Evolutionary conservation across 345 rosid genomes (phyloP).

Genomic region (Arabidopsis suecica): DNA sequence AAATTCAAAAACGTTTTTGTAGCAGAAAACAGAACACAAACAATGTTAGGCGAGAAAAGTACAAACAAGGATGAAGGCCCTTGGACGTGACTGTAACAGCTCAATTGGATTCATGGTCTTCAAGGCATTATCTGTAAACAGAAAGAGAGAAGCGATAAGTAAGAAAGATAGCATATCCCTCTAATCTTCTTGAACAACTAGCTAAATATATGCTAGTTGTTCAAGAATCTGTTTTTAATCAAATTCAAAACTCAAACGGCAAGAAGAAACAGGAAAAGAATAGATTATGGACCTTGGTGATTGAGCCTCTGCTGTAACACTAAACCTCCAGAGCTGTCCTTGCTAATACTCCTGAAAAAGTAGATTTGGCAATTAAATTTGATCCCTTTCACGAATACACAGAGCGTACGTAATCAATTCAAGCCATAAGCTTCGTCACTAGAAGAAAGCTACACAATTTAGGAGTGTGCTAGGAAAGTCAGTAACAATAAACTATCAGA

Average conservation of each 20-base stretch:
- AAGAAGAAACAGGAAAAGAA: not conserved
- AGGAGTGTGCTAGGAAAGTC: slow-evolving; percentile 7
- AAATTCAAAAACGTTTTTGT: not conserved
- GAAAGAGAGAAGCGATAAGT: slow-evolving; percentile 24
- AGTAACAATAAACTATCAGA: slow-evolving; percentile 1
- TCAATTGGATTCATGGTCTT: slow-evolving; percentile 52
- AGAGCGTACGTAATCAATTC: not conserved
- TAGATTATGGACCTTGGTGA: slow-evolving; percentile 52
- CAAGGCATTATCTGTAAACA: slow-evolving; percentile 55
- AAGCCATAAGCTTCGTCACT: slow-evolving; percentile 7
- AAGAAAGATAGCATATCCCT: slow-evolving; percentile 10
- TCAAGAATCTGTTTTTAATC: not conserved
- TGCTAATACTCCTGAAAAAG: slow-evolving; percentile 61
- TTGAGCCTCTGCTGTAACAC: slow-evolving; percentile 63
- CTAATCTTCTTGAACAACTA: slow-evolving; percentile 3
- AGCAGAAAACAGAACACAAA: slow-evolving; percentile 24
- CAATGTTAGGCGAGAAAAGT: slow-evolving; percentile 62
- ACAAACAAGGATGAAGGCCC: slow-evolving; percentile 96
- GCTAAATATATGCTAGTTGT: not conserved
- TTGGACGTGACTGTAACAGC: slow-evolving; percentile 58
- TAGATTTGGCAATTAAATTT: not conserved
- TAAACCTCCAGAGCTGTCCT: slow-evolving; percentile 55
- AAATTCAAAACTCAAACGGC: not conserved
- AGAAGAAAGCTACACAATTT: slow-evolving; percentile 9
- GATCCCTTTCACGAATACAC: not conserved